phyloP scores from a whole-genome alignment of 2,329 filamentous ascomycete genomes.

The Aspergillus carbonarius region DNA sequence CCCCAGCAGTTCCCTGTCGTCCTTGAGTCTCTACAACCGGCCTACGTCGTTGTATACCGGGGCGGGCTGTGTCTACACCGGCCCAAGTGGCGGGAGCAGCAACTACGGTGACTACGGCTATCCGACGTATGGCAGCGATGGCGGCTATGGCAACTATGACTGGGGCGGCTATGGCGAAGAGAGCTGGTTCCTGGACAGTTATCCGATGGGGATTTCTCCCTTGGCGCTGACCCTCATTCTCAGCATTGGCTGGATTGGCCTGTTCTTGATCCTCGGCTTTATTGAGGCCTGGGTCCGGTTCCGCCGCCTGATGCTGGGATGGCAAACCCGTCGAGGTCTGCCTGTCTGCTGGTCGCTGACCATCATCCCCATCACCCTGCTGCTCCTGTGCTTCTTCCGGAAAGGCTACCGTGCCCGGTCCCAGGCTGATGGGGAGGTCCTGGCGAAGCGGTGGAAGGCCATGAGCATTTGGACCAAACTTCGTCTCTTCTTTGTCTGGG shows the following conservation, averaged over 20 bases:
- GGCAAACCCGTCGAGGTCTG: constrained; percentile 34
- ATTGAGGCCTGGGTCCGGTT: constrained; percentile 33
- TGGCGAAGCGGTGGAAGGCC: constrained; percentile 27
- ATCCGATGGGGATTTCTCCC: constrained; percentile 23
- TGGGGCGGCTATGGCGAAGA: constrained; percentile 12
- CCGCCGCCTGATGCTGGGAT: constrained; percentile 34
- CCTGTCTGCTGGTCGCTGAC: constrained; percentile 31
- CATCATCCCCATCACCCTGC: constrained; percentile 21
- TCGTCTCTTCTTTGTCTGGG: constrained; percentile 29
- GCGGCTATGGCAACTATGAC: background rate
- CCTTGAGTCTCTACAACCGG: constrained; percentile 20
- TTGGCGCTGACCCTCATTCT: constrained; percentile 26
- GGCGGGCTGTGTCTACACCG: constrained; percentile 15
- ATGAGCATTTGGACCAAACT: constrained; percentile 27
- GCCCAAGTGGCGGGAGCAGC: background rate
- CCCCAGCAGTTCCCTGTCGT: constrained; percentile 18
- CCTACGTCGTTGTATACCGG: constrained; percentile 19
- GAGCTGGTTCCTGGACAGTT: constrained; percentile 25
- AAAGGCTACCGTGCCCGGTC: constrained; percentile 30
- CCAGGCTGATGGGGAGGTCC: constrained; percentile 25
- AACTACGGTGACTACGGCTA: background rate
- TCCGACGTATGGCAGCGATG: background rate
- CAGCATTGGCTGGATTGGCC: constrained; percentile 28
- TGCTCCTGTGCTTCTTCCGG: constrained; percentile 25
- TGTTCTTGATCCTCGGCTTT: constrained; percentile 29